These are phyloP conservation scores for Aspergillus panamensis DNA, from an alignment of 495 filamentous ascomycete species.

Conservation along the genomic window DNA sequence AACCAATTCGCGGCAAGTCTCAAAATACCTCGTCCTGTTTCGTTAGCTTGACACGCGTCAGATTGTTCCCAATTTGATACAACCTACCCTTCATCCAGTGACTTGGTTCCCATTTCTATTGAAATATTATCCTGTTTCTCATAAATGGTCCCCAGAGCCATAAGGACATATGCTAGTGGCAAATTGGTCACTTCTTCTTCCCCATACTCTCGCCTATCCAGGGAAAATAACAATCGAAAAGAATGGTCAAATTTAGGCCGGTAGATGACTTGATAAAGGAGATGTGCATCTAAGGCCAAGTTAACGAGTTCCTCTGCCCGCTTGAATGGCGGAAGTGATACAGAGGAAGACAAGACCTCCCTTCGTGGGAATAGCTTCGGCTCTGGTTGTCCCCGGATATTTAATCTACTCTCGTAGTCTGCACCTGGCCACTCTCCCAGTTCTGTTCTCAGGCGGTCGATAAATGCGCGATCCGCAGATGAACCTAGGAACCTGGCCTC, in stretches of 20 bases:
- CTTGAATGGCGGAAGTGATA: conserved; percentile 3
- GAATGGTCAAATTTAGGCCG: conserved; percentile 6
- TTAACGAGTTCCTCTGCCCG: conserved; percentile 6
- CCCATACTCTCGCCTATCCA: conserved; percentile 11
- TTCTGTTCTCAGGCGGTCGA: conserved; percentile 13
- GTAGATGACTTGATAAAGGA: conserved; percentile 12
- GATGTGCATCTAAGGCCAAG: conserved; percentile 6
- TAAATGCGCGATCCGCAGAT: conserved; percentile 9
- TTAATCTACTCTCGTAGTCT: conserved; percentile 13
- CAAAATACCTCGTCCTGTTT: conserved; percentile 11
- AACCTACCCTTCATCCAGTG: conserved; percentile 6
- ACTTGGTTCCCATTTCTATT: not conserved
- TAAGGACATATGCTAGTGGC: conserved; percentile 9
- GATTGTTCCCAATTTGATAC: not conserved
- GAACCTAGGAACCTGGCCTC: conserved; percentile 11
- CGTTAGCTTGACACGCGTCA: not conserved
- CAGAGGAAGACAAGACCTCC: not conserved
- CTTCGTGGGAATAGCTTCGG: conserved; percentile 3
- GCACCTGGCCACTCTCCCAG: conserved; percentile 9
- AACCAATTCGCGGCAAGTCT: conserved; percentile 5
- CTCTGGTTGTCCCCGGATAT: not conserved
- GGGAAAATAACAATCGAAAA: conserved; percentile 10
- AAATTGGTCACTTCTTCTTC: conserved; percentile 6
- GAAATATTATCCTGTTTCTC: not conserved
- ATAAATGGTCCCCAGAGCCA: conserved; percentile 13